These are phyloP conservation scores for Tetrahymena elliotti DNA, from an alignment of 73 alveolate species.

Conservation along the genomic window DNA sequence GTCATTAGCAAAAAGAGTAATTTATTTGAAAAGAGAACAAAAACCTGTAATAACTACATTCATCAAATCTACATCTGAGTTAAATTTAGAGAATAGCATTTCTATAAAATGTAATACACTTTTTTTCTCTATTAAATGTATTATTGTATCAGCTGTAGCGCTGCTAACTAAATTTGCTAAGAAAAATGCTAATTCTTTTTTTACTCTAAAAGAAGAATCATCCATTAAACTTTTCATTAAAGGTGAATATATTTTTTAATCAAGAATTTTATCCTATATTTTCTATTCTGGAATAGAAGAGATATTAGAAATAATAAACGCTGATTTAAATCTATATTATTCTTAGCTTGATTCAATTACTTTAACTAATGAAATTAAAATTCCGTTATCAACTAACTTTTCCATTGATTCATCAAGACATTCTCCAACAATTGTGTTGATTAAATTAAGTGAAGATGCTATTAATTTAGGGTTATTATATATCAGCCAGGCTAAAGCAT, in stretches of 20 bases:
- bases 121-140: background rate
- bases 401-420: background rate
- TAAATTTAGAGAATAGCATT: background rate
- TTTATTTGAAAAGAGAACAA: background rate
- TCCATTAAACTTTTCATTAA: background rate
- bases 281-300: background rate
- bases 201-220: background rate
- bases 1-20: background rate
- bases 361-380: background rate
- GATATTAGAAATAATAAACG: background rate
- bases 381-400: background rate
- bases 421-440: background rate
- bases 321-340: background rate
- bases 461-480: background rate
- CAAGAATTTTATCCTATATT: background rate
- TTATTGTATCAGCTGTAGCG: background rate
- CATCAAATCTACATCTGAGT: background rate
- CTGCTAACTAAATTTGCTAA: background rate
- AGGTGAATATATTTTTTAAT: background rate
- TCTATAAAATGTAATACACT: background rate
- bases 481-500: background rate
- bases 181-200: background rate
- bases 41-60: background rate
- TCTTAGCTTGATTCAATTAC: background rate
- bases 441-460: background rate